phyloP scores from a whole-genome alignment of 2,329 filamentous ascomycete genomes.

The Claviceps quebecensis region DNA sequence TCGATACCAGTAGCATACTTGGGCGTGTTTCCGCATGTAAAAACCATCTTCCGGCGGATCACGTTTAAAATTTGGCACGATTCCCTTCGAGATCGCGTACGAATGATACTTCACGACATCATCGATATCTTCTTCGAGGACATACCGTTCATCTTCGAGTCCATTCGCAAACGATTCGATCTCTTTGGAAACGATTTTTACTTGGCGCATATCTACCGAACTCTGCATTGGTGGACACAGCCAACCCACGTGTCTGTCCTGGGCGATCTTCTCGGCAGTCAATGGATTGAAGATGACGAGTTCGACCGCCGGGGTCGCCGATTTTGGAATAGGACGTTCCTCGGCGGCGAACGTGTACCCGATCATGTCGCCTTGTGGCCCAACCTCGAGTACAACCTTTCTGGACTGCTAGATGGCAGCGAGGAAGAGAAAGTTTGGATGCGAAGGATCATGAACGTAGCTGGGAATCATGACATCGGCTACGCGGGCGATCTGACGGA shows the following conservation, averaged over 20 bases:
- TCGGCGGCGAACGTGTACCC: constrained; percentile 48
- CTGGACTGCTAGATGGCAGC: constrained; percentile 32
- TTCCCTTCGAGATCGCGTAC: constrained; percentile 37
- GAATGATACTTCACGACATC: constrained; percentile 40
- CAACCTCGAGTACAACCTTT: constrained; percentile 32
- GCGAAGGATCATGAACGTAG: constrained; percentile 73
- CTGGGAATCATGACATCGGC: constrained; percentile 91
- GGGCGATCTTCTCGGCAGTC: constrained; percentile 83
- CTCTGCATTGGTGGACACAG: constrained; percentile 65
- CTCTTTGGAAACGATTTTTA: constrained; percentile 91
- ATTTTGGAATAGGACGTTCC: constrained; percentile 73
- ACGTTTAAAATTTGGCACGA: constrained; percentile 31
- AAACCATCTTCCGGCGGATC: constrained; percentile 30
- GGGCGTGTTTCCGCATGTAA: constrained; percentile 39
- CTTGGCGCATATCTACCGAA: constrained; percentile 81
- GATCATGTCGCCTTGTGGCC: constrained; percentile 39
- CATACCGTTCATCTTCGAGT: constrained; percentile 50
- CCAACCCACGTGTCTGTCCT: constrained; percentile 83
- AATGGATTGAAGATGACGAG: constrained; percentile 82
- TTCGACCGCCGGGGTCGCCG: constrained; percentile 59
- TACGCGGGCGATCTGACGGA: constrained; percentile 82
- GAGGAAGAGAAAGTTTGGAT: constrained; percentile 46
- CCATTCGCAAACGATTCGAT: constrained; percentile 67
- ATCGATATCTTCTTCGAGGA: constrained; percentile 54
- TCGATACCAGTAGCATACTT: constrained; percentile 52